Evolutionary conservation across 2,329 filamentous ascomycete genomes (phyloP).

Genomic region (Fusarium chlamydosporum): DNA sequence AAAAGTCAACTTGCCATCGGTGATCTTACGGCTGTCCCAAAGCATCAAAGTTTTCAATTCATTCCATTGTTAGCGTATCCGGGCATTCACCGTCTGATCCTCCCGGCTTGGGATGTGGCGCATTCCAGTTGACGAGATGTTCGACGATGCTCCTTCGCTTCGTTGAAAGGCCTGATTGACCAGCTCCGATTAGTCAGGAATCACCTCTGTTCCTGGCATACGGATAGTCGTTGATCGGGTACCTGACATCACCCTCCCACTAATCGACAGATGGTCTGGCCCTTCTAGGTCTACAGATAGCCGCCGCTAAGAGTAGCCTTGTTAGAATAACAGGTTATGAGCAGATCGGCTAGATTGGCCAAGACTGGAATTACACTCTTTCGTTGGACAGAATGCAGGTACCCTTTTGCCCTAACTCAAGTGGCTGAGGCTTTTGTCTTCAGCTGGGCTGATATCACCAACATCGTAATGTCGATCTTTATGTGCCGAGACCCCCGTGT

Average conservation of each 20-base stretch:
- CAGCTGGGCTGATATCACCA: neutral
- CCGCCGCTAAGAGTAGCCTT: neutral
- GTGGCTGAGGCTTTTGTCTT: neutral
- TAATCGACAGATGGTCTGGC: neutral
- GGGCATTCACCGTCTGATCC: slow-evolving; percentile 5
- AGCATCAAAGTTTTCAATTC: neutral
- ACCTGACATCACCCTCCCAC: neutral
- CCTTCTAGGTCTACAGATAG: rapidly evolving
- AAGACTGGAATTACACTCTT: neutral
- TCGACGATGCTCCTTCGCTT: no score
- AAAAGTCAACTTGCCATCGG: neutral
- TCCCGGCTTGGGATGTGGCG: slow-evolving; percentile 16
- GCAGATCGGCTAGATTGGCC: neutral
- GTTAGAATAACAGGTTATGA: neutral
- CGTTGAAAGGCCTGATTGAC: neutral
- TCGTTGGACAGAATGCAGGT: neutral
- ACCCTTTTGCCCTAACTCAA: neutral
- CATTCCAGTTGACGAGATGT: slow-evolving; percentile 10
- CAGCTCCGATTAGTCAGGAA: neutral
- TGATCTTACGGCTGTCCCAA: no score
- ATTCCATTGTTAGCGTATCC: slow-evolving; percentile 5
- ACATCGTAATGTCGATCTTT: neutral
- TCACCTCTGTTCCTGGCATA: neutral
- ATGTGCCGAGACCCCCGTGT: neutral
- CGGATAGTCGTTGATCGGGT: neutral